A percentile compares a stretch with the other conserved stretches of the same genome.
phyloP scores from a whole-genome alignment of 2,329 filamentous ascomycete genomes.

The Kalaharituber pfeilii region DNA sequence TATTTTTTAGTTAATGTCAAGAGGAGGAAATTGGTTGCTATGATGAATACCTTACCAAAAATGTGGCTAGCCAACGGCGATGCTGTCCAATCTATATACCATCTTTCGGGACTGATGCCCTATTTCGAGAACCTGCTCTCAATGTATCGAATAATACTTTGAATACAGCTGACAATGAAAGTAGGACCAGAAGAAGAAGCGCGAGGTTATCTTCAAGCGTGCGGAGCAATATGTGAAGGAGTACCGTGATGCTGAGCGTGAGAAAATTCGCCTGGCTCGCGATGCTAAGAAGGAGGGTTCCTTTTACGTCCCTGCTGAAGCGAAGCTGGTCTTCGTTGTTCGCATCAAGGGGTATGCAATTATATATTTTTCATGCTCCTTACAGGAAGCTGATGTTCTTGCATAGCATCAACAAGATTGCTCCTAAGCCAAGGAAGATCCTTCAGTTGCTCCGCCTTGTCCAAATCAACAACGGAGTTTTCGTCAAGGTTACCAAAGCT shows the following conservation, averaged over 20 bases:
- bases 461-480: slow-evolving; percentile 99
- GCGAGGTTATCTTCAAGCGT: slow-evolving; percentile 97
- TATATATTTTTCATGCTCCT: slow-evolving; percentile 29
- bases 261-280: slow-evolving; percentile 88
- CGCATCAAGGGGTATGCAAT: slow-evolving; percentile 99
- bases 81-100: slow-evolving; percentile 97
- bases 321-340: slow-evolving; percentile 92
- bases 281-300: slow-evolving; percentile 79
- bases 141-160: slow-evolving; percentile 23
- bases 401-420: slow-evolving; percentile 99
- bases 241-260: slow-evolving; percentile 94
- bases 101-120: slow-evolving; percentile 96
- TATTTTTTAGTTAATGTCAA: slow-evolving; percentile 13
- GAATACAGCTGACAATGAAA: slow-evolving; percentile 26
- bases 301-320: slow-evolving; percentile 87
- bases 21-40: slow-evolving; percentile 31
- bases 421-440: slow-evolving; percentile 99
- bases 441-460: slow-evolving; percentile 97
- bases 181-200: slow-evolving; percentile 98
- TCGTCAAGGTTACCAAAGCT: slow-evolving; percentile 94
- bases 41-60: slow-evolving; percentile 71
- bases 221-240: slow-evolving; percentile 99
- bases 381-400: slow-evolving; percentile 35
- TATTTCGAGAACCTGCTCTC: slow-evolving; percentile 10
- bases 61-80: slow-evolving; percentile 86